Base-by-base conservation (phyloP, 31 red algal species). In the Odonthalia washingtoniensis region DNA sequence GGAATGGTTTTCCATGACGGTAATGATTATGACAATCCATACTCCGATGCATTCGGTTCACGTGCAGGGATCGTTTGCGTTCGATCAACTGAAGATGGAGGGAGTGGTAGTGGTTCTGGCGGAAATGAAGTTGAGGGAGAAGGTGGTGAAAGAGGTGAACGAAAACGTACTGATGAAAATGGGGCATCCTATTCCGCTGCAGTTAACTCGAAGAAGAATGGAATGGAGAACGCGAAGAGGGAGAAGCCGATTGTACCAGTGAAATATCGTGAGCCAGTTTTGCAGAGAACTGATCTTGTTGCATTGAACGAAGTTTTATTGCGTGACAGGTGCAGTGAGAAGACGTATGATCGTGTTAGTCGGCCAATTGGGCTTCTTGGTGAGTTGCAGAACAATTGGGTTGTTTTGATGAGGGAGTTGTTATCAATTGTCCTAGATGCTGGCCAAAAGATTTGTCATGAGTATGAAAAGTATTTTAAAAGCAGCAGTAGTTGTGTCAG, bases 121-220 rank as follows among this genome's bases (percentile, higher is more conserved):
- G 46, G 42, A 14, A 49, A 80, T 34, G 52, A 46, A 24, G 43
- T 61, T 31, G 36, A 80, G 42, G 43, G 40, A 5, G 31, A 72
- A 18, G 90, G 80, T 67, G 27, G 63, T 14, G 72, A 41, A 6
- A 16, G 65, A 60, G 69, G 36, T 46, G 77, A 40, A 32, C 14
- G 17, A 52, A 45, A 44, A 74, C 65, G 1, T 42, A 30, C n/a
- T 27, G 41, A 72, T 33, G 53, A 28, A 12, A n/a, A 38, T 32
- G 43, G 33, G 2, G 67, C 32, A 40, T 72, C 72, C 0, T 93
- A 95, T 38, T 92, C 94, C 90, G 98, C 95, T 62, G 95, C 95
- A 75, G 95, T n/a, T n/a, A 65, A 72, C 41, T 46, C 44, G 33
- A 65, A 53, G 4, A 41, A 83, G 41, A 38, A 80, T 1, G 65